phyloP scores from a whole-genome alignment of 768 basidiomycete species.

The Calvatia gigantea region DNA sequence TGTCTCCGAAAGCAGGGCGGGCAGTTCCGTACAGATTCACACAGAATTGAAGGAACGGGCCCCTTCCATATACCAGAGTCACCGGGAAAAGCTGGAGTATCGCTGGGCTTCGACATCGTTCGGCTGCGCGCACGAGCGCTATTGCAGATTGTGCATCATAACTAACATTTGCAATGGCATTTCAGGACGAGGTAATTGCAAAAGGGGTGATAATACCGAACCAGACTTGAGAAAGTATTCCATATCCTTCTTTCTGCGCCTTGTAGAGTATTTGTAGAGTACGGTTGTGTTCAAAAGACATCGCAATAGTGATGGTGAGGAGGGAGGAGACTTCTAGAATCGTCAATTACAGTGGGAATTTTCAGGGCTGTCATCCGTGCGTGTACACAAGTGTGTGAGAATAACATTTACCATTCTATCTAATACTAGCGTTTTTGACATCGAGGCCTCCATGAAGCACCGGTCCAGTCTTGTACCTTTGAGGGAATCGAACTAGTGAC shows the following conservation, averaged over 20 bases:
- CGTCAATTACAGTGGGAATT: too few species aligned
- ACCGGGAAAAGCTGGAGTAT: slow-evolving; percentile 45
- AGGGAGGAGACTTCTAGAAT: too few species aligned
- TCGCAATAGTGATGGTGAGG: too few species aligned
- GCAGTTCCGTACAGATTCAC: slow-evolving; percentile 35
- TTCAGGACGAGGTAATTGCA: neutral
- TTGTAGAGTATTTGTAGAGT: slow-evolving; percentile 38
- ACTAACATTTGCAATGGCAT: slow-evolving; percentile 18
- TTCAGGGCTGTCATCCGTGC: too few species aligned
- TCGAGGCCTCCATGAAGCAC: too few species aligned
- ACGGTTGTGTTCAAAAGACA: slow-evolving; percentile 30
- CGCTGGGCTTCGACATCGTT: slow-evolving; percentile 41
- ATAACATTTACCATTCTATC: too few species aligned
- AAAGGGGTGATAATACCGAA: slow-evolving; percentile 14
- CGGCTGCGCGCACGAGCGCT: slow-evolving; percentile 43
- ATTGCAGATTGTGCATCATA: slow-evolving; percentile 45
- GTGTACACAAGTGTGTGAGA: too few species aligned
- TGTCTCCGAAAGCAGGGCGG: too few species aligned
- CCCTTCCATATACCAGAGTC: slow-evolving; percentile 41
- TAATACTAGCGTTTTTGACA: too few species aligned
- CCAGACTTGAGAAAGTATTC: slow-evolving; percentile 42
- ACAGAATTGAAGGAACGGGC: slow-evolving; percentile 42
- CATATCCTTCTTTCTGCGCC: slow-evolving; percentile 39
- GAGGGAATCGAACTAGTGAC: too few species aligned
- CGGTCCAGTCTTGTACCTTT: too few species aligned